phyloP scores from a whole-genome alignment of 2,329 filamentous ascomycete species.

The Clarireedia hainanense region DNA sequence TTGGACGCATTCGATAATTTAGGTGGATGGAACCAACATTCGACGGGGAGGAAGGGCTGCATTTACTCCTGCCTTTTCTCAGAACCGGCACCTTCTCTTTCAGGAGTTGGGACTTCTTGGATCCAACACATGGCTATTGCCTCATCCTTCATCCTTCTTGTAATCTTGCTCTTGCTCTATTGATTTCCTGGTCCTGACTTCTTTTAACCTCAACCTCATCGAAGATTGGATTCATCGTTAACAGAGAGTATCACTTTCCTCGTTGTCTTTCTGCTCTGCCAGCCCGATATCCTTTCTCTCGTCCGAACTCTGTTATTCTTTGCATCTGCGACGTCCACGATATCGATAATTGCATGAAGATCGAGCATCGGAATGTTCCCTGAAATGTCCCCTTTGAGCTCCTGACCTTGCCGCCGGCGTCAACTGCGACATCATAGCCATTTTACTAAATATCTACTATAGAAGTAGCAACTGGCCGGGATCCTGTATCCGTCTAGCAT shows the following conservation, averaged over 20 bases:
- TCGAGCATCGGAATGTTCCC: background rate
- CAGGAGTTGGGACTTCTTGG: background rate
- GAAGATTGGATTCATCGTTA: background rate
- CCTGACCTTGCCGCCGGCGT: background rate
- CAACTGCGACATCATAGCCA: background rate
- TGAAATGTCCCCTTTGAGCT: background rate
- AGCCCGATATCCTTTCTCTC: background rate
- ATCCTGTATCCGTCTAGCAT: background rate
- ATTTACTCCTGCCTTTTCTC: too few relatives aligned
- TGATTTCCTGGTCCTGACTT: background rate
- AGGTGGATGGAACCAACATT: too few relatives aligned
- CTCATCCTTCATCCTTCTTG: background rate
- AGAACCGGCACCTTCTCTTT: background rate
- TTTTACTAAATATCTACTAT: background rate
- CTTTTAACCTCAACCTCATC: background rate
- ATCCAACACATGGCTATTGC: background rate
- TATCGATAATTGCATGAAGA: background rate
- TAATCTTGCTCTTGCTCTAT: background rate
- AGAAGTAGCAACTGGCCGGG: background rate
- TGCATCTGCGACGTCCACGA: background rate
- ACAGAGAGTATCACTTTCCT: background rate
- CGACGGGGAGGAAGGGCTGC: too few relatives aligned
- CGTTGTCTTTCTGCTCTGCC: background rate
- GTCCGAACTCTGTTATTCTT: background rate
- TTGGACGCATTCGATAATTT: too few relatives aligned